phyloP scores from a whole-genome alignment of 352 stramenopile species.

The Phytophthora colocasiae region DNA sequence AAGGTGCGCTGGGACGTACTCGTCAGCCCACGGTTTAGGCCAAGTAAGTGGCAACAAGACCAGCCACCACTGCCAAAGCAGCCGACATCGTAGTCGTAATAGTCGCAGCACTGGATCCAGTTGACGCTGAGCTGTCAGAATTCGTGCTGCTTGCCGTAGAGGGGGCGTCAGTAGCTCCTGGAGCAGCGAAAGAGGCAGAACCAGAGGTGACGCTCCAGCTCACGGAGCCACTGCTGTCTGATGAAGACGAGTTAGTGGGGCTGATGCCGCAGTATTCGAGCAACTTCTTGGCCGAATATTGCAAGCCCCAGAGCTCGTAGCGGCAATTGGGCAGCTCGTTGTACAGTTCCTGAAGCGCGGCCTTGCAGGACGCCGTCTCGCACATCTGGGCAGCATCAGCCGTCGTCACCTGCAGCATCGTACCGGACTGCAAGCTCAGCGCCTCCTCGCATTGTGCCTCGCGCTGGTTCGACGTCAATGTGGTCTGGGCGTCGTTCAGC shows the following conservation, averaged over 20 bases:
- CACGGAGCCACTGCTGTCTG: conserved; percentile 21
- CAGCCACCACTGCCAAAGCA: conserved; percentile 30
- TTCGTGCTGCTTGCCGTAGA: conserved; percentile 29
- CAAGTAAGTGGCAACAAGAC: conserved; percentile 39
- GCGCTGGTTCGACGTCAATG: conserved; percentile 58
- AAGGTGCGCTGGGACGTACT: conserved; percentile 1
- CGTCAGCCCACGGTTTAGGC: conserved; percentile 24
- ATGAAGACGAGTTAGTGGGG: conserved; percentile 41
- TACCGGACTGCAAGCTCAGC: conserved; percentile 32
- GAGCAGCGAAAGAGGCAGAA: conserved; percentile 43
- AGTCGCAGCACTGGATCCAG: conserved; percentile 23
- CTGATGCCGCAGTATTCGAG: conserved; percentile 61
- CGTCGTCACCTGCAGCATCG: conserved; percentile 59
- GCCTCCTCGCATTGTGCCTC: conserved; percentile 58
- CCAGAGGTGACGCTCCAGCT: conserved; percentile 34
- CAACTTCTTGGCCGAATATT: conserved; percentile 45
- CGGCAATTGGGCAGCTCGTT: conserved; percentile 64
- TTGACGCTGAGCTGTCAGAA: conserved; percentile 24
- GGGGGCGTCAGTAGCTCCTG: conserved; percentile 44
- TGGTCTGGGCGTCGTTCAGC: conserved; percentile 42
- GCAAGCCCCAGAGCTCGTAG: conserved; percentile 60
- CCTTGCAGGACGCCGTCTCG: conserved; percentile 49
- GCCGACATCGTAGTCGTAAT: conserved; percentile 19
- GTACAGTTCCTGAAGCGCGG: conserved; percentile 69
- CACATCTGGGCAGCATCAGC: conserved; percentile 50